Percentiles rank a stretch among this genome's conserved stretches.
These are phyloP conservation scores for Candida loeiensis DNA, from an alignment of 805 yeast genomes.

Conservation along the genomic window DNA sequence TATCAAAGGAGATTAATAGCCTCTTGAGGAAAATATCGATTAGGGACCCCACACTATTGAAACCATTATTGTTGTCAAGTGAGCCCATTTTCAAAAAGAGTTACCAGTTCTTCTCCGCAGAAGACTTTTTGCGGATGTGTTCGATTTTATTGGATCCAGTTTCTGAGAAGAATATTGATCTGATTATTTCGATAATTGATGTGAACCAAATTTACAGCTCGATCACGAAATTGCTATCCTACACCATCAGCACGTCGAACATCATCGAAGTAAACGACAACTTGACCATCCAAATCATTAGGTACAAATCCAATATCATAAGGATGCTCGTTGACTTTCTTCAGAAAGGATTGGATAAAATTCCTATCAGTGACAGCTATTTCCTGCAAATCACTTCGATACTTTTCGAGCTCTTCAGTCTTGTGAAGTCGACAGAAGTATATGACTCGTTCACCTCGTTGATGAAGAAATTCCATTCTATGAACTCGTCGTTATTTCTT, in stretches of 20 bases:
- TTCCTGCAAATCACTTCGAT: conserved; percentile 23
- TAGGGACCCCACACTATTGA: conserved; percentile 26
- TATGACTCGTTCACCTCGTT: conserved; percentile 22
- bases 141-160: conserved; percentile 22
- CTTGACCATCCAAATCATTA: conserved; percentile 37
- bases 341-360: conserved; percentile 21
- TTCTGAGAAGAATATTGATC: conserved; percentile 19
- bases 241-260: conserved; percentile 29
- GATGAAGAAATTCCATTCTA: conserved; percentile 25
- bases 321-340: conserved; percentile 27
- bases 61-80: conserved; percentile 28
- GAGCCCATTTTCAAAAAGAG: conserved; percentile 26
- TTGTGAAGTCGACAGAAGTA: conserved; percentile 29
- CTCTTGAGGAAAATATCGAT: conserved; percentile 28
- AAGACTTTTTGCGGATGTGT: conserved; percentile 36
- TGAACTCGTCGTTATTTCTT: conserved; percentile 26
- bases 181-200: conserved; percentile 21
- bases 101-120: conserved; percentile 23
- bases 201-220: conserved; percentile 30
- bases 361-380: conserved; percentile 34
- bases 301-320: conserved; percentile 28
- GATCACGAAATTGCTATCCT: conserved; percentile 24
- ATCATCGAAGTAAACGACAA: conserved; percentile 27
- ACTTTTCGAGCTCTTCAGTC: conserved; percentile 31
- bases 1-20: conserved; percentile 21